Percentiles rank a stretch among this genome's conserved stretches.
Evolutionary conservation across 805 yeast genomes (phyloP).

Genomic region (Pichia paraexigua): DNA sequence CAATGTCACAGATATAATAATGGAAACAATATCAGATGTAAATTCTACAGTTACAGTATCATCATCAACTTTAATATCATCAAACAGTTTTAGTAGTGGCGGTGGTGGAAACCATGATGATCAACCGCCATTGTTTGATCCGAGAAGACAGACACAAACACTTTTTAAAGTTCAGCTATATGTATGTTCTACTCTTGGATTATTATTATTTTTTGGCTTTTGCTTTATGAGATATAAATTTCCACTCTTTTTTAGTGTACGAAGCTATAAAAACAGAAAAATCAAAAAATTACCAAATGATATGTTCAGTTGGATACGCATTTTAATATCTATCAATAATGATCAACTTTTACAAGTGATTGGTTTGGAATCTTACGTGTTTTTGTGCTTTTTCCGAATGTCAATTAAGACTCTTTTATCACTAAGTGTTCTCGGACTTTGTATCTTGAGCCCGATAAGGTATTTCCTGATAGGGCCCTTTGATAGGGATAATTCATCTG

Average conservation of each 20-base stretch:
- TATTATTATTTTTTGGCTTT: constrained; percentile 38
- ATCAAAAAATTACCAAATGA: constrained; percentile 39
- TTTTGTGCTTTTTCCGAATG: constrained; percentile 51
- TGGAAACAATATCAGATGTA: neutral
- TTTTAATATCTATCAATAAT: constrained; percentile 38
- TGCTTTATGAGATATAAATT: constrained; percentile 45
- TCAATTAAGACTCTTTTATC: constrained; percentile 38
- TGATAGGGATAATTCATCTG: constrained; percentile 26
- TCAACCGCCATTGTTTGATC: constrained; percentile 36
- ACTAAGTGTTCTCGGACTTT: constrained; percentile 39
- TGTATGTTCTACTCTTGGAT: constrained; percentile 41
- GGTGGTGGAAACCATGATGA: neutral
- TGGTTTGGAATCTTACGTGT: constrained; percentile 52
- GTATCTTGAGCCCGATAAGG: constrained; percentile 45
- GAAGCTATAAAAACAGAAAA: constrained; percentile 41
- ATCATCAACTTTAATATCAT: neutral
- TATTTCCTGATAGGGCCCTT: constrained; percentile 43
- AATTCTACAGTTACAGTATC: neutral
- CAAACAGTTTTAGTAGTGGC: neutral
- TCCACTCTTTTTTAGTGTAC: constrained; percentile 50
- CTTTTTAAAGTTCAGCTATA: constrained; percentile 49
- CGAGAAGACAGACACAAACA: constrained; percentile 38
- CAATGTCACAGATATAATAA: neutral
- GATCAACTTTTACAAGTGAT: constrained; percentile 48
- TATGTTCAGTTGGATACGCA: constrained; percentile 46